These are phyloP conservation scores for Hygrophila difformis DNA, from an alignment of 257 asterid genomes.

Conservation along the genomic window DNA sequence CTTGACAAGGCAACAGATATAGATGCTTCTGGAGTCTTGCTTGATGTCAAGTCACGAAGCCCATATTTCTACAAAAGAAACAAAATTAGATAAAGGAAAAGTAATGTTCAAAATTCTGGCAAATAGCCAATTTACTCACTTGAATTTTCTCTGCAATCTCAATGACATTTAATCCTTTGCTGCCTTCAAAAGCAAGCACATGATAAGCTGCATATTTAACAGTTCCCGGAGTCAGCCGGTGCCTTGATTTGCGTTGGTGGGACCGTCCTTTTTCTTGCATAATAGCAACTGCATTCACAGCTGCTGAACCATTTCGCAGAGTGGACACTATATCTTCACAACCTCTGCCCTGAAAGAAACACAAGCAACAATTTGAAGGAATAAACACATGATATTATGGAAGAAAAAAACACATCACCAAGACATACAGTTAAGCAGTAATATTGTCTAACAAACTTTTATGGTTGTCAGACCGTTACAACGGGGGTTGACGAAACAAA, in stretches of 20 bases:
- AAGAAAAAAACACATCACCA: too few species aligned
- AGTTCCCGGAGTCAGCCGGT: conserved; percentile 96
- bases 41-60: conserved; percentile 86
- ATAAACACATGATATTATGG: too few species aligned
- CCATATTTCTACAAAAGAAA: conserved; percentile 71
- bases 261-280: conserved; percentile 88
- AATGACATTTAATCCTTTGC: conserved; percentile 85
- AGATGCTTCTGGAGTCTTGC: conserved; percentile 99
- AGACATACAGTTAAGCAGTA: conserved; percentile 6
- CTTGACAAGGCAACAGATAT: conserved; percentile 97
- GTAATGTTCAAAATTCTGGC: conserved; percentile 11
- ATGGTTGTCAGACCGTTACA: conserved; percentile 3
- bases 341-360: conserved; percentile 59
- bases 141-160: conserved; percentile 97
- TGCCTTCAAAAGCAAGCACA: conserved; percentile 98
- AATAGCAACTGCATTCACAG: conserved; percentile 79
- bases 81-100: conserved; percentile 13
- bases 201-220: conserved; percentile 99
- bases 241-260: conserved; percentile 81
- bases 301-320: conserved; percentile 90
- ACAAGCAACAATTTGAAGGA: conserved; percentile 2
- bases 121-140: conserved; percentile 48
- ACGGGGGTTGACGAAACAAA: background rate
- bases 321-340: conserved; percentile 85
- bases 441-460: background rate